These are phyloP conservation scores for Penicillium bialowiezense DNA, from an alignment of 495 filamentous ascomycete genomes.

Conservation along the genomic window DNA sequence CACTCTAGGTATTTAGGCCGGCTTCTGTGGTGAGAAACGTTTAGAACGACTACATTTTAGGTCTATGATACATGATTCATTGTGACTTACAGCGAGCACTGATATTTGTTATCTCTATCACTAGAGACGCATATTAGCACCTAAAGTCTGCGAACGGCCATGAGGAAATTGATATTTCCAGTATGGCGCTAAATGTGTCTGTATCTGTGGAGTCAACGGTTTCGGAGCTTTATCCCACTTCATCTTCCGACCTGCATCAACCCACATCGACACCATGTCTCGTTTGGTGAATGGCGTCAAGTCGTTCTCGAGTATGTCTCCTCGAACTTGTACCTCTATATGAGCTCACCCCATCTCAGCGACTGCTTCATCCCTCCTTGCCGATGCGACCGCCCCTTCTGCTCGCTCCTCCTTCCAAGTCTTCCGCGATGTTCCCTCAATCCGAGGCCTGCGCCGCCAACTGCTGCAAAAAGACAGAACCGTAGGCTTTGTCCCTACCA, in stretches of 20 bases:
- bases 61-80: too few species aligned
- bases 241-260: not conserved
- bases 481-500: slow-evolving; percentile 89
- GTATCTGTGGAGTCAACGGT: not conserved
- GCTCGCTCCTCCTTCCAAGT: slow-evolving; percentile 53
- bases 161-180: too few species aligned
- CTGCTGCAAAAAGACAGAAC: slow-evolving; percentile 66
- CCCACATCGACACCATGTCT: slow-evolving; percentile 13
- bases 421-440: slow-evolving; percentile 66
- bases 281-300: slow-evolving; percentile 22
- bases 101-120: too few species aligned
- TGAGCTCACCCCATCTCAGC: slow-evolving; percentile 19
- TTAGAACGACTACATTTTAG: too few species aligned
- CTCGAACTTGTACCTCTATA: not conserved
- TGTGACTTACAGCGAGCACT: too few species aligned
- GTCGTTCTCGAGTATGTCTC: slow-evolving; percentile 29
- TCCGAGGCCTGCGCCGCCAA: slow-evolving; percentile 69
- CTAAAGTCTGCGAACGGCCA: too few species aligned
- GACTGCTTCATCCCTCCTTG: slow-evolving; percentile 28
- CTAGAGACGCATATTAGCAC: too few species aligned
- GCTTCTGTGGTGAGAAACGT: too few species aligned
- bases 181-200: too few species aligned
- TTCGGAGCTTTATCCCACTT: not conserved
- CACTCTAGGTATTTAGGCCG: too few species aligned
- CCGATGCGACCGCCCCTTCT: slow-evolving; percentile 23